Percentiles rank a stretch among this genome's conserved stretches.
Conservation (phyloP, 2,329 filamentous ascomycete species). For the Pseudogymnoascus sp. region DNA sequence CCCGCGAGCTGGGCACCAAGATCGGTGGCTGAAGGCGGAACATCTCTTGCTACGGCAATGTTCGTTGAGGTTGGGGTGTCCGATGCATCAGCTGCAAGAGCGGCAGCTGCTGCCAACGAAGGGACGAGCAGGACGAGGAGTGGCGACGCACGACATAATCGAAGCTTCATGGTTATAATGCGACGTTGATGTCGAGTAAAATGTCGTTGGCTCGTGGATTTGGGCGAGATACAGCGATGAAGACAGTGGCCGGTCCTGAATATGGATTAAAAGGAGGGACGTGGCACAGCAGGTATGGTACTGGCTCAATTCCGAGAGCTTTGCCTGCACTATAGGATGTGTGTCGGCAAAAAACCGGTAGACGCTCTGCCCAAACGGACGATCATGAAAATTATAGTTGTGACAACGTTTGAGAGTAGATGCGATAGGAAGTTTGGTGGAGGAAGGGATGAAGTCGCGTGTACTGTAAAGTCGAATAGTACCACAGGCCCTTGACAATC, state of each 20-base stretch:
- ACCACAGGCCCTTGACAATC: neutral
- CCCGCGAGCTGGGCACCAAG: constrained; percentile 19
- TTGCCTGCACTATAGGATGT: neutral
- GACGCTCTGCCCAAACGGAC: constrained; percentile 2
- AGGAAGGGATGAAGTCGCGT: constrained; percentile 3
- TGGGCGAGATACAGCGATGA: neutral
- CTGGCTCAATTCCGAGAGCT: neutral
- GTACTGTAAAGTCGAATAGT: neutral
- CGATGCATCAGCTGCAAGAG: constrained; percentile 18
- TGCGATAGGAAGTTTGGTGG: neutral
- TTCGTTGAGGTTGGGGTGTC: constrained; percentile 13
- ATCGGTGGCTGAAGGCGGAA: constrained; percentile 14
- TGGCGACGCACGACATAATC: constrained; percentile 40
- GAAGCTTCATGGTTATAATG: constrained; percentile 48
- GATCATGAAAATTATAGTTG: neutral
- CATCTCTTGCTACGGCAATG: constrained; percentile 19
- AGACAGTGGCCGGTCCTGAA: neutral
- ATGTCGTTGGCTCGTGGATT: neutral
- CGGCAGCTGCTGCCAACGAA: constrained; percentile 40
- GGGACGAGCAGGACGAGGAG: constrained; percentile 55
- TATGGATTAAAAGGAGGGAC: constrained; percentile 2
- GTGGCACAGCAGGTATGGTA: neutral
- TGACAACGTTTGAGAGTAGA: neutral
- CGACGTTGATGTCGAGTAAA: constrained; percentile 7
- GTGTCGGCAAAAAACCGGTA: neutral